These are phyloP conservation scores for Termitomyces sp. DNA, from an alignment of 768 basidiomycete species.

Conservation along the genomic window DNA sequence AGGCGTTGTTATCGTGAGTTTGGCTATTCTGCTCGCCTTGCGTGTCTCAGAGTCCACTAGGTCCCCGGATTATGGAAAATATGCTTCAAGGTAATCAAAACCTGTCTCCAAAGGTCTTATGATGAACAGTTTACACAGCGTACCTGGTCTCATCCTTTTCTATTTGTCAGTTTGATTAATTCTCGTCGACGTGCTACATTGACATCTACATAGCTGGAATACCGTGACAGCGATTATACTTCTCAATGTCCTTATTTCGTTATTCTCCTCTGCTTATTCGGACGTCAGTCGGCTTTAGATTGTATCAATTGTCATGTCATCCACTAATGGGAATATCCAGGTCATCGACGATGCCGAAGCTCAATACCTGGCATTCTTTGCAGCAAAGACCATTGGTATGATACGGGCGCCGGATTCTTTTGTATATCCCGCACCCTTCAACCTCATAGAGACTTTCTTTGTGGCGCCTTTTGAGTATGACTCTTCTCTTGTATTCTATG, in stretches of 20 bases:
- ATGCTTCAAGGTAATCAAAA: conserved; percentile 35
- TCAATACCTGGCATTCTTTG: conserved; percentile 88
- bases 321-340: conserved; percentile 27
- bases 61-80: conserved; percentile 63
- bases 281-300: conserved; percentile 48
- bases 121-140: conserved; percentile 23
- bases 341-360: conserved; percentile 82
- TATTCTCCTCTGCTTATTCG: conserved; percentile 89
- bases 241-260: conserved; percentile 91
- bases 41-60: conserved; percentile 23
- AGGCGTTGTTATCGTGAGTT: conserved; percentile 75
- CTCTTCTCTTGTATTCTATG: not conserved
- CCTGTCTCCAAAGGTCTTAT: not conserved
- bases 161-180: conserved; percentile 55
- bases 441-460: conserved; percentile 75
- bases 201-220: conserved; percentile 57
- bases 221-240: conserved; percentile 77
- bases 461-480: conserved; percentile 85
- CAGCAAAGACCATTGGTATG: conserved; percentile 80
- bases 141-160: conserved; percentile 62
- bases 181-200: not conserved
- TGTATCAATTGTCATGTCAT: not conserved
- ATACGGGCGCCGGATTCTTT: conserved; percentile 82
- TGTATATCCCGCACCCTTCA: conserved; percentile 91
- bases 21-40: not conserved